Percentiles rank a stretch among this genome's conserved stretches.
phyloP scores from a whole-genome alignment of 306 rosid species.

The Sphenostylis stenocarpa region DNA sequence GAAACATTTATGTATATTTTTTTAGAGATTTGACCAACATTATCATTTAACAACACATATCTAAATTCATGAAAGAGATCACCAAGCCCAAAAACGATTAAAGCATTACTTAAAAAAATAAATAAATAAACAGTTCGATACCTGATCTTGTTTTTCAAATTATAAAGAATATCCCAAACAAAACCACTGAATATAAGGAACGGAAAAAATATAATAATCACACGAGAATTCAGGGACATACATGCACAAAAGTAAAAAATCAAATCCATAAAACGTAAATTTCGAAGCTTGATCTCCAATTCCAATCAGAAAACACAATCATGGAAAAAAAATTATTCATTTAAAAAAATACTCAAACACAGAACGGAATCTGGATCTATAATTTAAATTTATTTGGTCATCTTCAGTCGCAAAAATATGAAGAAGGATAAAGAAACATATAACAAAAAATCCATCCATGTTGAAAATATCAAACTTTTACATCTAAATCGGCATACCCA shows the following conservation, averaged over 20 bases:
- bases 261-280: neutral
- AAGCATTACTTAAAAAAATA: neutral
- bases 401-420: neutral
- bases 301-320: neutral
- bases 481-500: neutral
- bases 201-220: neutral
- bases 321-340: neutral
- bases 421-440: neutral
- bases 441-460: neutral
- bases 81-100: neutral
- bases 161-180: neutral
- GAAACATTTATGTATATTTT: neutral
- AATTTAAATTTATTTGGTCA: neutral
- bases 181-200: neutral
- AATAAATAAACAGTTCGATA: neutral
- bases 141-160: neutral
- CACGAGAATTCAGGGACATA: neutral
- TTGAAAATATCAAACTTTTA: neutral
- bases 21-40: neutral
- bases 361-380: neutral
- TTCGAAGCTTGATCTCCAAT: neutral
- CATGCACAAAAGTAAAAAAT: neutral
- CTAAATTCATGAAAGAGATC: neutral
- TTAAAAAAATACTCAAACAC: neutral
- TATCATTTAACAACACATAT: neutral